Base-by-base conservation (phyloP, 2,329 filamentous ascomycete species). In the Chaetomiaceae sp. region DNA sequence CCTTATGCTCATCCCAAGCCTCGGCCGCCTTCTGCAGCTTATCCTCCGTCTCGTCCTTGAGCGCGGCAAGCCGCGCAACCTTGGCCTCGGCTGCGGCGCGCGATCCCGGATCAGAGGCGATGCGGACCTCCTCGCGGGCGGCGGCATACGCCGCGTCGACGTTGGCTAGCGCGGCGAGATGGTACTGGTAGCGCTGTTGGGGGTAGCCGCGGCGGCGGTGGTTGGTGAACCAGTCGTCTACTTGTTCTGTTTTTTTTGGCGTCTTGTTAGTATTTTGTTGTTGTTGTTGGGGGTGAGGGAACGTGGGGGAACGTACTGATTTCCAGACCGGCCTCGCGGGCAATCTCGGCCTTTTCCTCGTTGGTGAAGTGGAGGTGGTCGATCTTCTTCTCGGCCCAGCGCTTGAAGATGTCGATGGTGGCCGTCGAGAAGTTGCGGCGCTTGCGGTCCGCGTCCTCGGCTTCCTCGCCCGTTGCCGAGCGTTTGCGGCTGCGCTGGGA, bases 371-470 rank as follows among this genome's bases (percentile, higher is more conserved):
- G 81, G 35, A 96, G 74, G 58, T 87, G 84, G 64, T 91, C 87
- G 0, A 89, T 96, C 0, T 20, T 19, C 16, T 10, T 20, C 12
- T 10, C 35, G 4, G 13, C 35, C 35, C 35, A 38, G 3, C 16
- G 9, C 17, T 20, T 38, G 17, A 38, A 9, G 17, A 38, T 10
- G 17, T 5, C 12, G 16, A 20, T 21, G 35, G 89, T 88, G 48
- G 90, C 86, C 64, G 95, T 95, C n/a, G 90, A 90, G 3, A 96
- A 74, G 63, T 96, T 96, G 1, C 90, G 78, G 46, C 89, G 77
- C 65, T 82, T 84, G 12, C 30, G 6, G 4, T 8, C 17, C n/a
- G 16, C 16, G 25, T 30, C 38, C 4, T 25, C 20, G 6, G 20
- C 12, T n/a, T 8, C 23, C 9, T 30, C 38, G 38, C 19, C 20